Percentiles rank a stretch among this genome's conserved stretches.
Conservation (phyloP, 257 asterid genomes). For the Verbena officinalis region DNA sequence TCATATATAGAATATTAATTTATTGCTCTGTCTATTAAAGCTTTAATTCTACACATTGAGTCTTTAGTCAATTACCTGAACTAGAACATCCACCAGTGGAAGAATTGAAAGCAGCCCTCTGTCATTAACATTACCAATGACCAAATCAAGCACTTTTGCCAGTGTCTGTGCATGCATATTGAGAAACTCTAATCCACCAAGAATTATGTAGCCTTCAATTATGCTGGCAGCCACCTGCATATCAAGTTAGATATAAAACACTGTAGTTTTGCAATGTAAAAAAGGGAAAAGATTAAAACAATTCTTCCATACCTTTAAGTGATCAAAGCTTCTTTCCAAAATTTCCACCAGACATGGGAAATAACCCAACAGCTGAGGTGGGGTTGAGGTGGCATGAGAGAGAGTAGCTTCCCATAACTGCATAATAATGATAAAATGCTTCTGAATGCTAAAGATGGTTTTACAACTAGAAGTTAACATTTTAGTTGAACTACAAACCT, state of each 20-base stretch:
- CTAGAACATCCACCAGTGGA: conserved; percentile 82
- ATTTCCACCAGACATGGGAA: conserved; percentile 91
- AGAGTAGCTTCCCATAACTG: conserved; percentile 98
- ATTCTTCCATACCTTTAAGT: conserved; percentile 61
- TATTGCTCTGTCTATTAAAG: conserved; percentile 18
- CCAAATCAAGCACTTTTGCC: conserved; percentile 85
- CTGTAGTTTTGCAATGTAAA: conserved; percentile 20
- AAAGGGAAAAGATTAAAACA: conserved; percentile 14
- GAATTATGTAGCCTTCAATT: conserved; percentile 82
- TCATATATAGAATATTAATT: neutral
- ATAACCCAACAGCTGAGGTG: conserved; percentile 74
- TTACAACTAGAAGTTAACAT: neutral
- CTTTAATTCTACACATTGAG: conserved; percentile 18
- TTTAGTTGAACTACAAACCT: conserved; percentile 51
- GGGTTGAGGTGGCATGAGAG: conserved; percentile 85
- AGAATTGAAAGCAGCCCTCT: conserved; percentile 82
- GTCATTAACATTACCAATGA: conserved; percentile 85
- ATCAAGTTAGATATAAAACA: conserved; percentile 35
- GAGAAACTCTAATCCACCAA: conserved; percentile 84
- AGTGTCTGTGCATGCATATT: conserved; percentile 73
- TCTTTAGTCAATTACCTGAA: conserved; percentile 70
- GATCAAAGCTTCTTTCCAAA: conserved; percentile 84
- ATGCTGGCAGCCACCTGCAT: conserved; percentile 82
- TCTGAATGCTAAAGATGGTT: conserved; percentile 11
- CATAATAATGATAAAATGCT: conserved; percentile 28